Evolutionary conservation across 345 rosid genomes (phyloP), one percentile per base, ranked within the genome.

Genomic region (Populus pruinosa): DNA sequence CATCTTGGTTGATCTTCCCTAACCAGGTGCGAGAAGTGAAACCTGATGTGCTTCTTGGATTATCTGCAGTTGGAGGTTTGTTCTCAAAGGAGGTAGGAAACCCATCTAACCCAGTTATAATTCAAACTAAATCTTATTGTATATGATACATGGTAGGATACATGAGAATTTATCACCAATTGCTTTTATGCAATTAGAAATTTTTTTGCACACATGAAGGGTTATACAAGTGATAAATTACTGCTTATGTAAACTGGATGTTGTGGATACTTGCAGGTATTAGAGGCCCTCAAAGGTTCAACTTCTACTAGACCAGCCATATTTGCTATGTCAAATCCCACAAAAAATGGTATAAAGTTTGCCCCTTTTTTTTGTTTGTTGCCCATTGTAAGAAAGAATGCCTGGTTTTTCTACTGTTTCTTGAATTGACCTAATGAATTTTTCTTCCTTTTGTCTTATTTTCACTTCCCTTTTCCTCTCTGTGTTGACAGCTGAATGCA

Each of bases 41-140:
- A 84, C 98, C 98, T 80, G 97, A 96, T 84, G 99, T 96, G 83
- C 98, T 96, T 81, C 98, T 96, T 83, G 99, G 99, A 78, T 88
- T 96, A 81, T 96, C 99, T 77, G 99, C 96, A n/a, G 99, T 96
- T 88, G 99, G 99, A 73, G 99, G 99, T 55, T 82, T 93, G 81
- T 93, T 96, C 80, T 93, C 98, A 17, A 92, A 87, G 82, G 99
- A 93, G 99, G 99, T 96, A 10, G 63, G 4, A 9, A 56, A 4
- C 63, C 63, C 25, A 21, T 56, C 14, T 56, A n/a, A 56, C 23
- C 1, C 23, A 1, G 29, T 56, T 25, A 56, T 56, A n/a, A 56
- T 56, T n/a, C 27, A n/a, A 56, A 56, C 63, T 43, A 49, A 41
- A 29, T 21, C 53, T 25, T 47, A 29, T 41, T 43, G 73, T 44